Base-by-base conservation (phyloP, 1,139 yeast genomes). In the Pichia sp. region DNA sequence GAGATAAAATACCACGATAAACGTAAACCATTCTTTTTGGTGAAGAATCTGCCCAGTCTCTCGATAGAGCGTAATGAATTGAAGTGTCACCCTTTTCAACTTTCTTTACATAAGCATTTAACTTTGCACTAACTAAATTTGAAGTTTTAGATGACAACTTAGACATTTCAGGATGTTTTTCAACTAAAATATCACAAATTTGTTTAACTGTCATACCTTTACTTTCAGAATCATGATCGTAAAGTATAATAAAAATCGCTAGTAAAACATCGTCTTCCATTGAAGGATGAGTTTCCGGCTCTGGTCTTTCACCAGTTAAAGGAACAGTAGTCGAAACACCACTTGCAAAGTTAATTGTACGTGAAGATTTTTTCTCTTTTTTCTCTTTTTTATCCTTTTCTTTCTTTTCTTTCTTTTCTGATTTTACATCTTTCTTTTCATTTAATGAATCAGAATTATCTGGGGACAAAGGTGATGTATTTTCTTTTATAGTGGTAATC, bases 31-130 rank as follows among this genome's bases (percentile, higher is more conserved):
- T 87, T 72, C 95, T 76, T 63, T 87, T 84, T 46, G 95, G 95
- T 6, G 88, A 82, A 18, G 91, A 88, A 67, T 84, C 91, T 3
- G 93, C 91, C 95, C 95, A 87, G 67, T 86, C 93, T 69, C 95
- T 77, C 3, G 89, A 83, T 49, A 87, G 71, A 28, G 93, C 88
- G 65, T 86, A 86, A 55, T 77, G 78, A 62, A 87, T 73, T 47
- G 80, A 77, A 57, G 81, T 74, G 65, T 86, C 95, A 58, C 93
- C 93, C 60, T 75, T 79, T 67, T 87, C 95, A 34, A 86, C 88
- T 61, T 90, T 76, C 65, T 87, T 87, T 46, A 86, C 93, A 62
- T 87, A 87, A 22, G 95, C 93, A 66, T 87, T 87, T 60, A 87
- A 72, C 64, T 87, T 87, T 16, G 95, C 95, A 60, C 86, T 79